A percentile compares a stretch with the other conserved stretches of the same genome.
Conservation (phyloP, 1,139 yeast genomes). For the Pichia sp. region DNA sequence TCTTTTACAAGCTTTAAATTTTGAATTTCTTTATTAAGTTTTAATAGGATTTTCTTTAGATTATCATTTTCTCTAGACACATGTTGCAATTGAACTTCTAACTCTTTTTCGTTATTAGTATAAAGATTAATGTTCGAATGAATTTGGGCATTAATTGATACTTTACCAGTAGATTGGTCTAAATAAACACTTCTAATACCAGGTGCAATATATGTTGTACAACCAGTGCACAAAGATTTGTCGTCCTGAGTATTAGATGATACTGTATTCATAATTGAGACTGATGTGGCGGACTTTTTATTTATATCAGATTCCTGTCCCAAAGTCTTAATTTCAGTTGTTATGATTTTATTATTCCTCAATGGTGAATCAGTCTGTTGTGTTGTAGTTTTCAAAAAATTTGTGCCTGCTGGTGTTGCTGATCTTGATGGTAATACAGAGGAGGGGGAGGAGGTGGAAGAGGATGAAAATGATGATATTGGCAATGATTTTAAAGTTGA, state of each 20-base stretch:
- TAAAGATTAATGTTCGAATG: constrained; percentile 31
- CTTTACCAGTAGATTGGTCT: constrained; percentile 16
- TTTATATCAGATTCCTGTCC: neutral
- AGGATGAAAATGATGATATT: neutral
- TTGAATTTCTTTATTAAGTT: constrained; percentile 35
- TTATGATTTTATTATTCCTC: no score
- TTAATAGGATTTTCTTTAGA: constrained; percentile 33
- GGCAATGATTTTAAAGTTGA: neutral
- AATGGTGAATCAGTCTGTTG: no score
- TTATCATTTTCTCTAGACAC: constrained; percentile 37
- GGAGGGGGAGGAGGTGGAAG: no score
- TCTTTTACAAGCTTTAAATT: constrained; percentile 23
- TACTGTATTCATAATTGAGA: neutral
- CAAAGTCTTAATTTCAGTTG: no score
- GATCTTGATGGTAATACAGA: no score
- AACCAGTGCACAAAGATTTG: constrained; percentile 5
- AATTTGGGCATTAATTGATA: constrained; percentile 28
- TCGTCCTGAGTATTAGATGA: neutral
- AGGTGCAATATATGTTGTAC: constrained; percentile 9
- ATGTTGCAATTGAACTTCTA: constrained; percentile 32
- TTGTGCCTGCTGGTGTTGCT: no score
- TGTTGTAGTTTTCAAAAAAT: no score
- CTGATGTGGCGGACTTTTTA: no score
- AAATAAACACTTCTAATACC: constrained; percentile 16
- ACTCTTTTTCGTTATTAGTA: constrained; percentile 27